These are phyloP conservation scores for Solanum tacnaense DNA, from an alignment of 257 asterid genomes.

Conservation along the genomic window DNA sequence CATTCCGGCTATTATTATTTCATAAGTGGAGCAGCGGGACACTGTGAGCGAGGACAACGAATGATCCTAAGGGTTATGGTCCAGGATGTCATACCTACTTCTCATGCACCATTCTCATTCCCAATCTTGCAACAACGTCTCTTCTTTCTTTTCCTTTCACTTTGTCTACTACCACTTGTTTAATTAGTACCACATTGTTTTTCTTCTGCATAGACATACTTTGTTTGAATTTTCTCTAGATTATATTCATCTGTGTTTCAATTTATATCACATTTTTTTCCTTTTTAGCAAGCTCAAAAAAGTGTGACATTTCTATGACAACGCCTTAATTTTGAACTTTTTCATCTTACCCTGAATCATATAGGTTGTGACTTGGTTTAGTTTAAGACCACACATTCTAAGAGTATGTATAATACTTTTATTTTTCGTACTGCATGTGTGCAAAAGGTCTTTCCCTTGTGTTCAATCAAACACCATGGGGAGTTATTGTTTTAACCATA, in stretches of 20 bases:
- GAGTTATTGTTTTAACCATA: too few relatives aligned
- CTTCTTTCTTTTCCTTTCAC: slow-evolving; percentile 3
- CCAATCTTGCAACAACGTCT: background rate
- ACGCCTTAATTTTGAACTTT: too few relatives aligned
- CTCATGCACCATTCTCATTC: slow-evolving; percentile 2
- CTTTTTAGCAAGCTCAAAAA: too few relatives aligned
- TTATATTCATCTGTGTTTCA: background rate
- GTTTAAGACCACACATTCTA: too few relatives aligned
- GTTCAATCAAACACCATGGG: too few relatives aligned
- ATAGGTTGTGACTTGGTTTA: too few relatives aligned
- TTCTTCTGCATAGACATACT: background rate
- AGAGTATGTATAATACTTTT: too few relatives aligned
- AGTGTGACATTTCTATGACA: too few relatives aligned
- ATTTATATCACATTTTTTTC: too few relatives aligned
- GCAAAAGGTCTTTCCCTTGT: too few relatives aligned
- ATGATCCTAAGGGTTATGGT: slow-evolving; percentile 56
- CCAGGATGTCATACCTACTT: slow-evolving; percentile 9
- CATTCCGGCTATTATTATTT: slow-evolving; percentile 60
- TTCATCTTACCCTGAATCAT: too few relatives aligned
- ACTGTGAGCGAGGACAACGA: slow-evolving; percentile 50
- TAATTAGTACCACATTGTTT: background rate
- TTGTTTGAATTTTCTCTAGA: background rate
- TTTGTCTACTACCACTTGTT: background rate
- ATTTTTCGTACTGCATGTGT: too few relatives aligned
- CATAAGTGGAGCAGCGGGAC: slow-evolving; percentile 63